Evolutionary conservation across 345 rosid genomes (phyloP), one percentile per base, ranked within the genome.

Genomic region (Heritiera fomes): DNA sequence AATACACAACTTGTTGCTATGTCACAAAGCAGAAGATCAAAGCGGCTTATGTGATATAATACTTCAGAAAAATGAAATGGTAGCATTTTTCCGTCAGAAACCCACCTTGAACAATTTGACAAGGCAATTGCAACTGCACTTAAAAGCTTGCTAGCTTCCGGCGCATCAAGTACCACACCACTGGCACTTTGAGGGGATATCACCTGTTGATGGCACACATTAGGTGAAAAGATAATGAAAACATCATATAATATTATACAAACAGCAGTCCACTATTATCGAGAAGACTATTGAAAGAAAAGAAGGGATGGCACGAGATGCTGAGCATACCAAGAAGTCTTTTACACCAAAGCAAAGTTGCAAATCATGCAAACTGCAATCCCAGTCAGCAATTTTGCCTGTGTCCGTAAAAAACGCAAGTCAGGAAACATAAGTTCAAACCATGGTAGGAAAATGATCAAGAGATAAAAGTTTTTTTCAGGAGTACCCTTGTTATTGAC

Each of bases 141-240:
- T 82, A 94, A 84, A 79, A 94, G 95, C 90, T 94, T 97, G 89
- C 92, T 89, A 59, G 97, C 93, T 87, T 97, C 98, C 7, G 94
- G 97, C 65, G 93, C 82, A 91, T 94, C 93, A 79, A 94, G 97
- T 83, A 96, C 88, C 80, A 96, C 98, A 52, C 98, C 98, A 11
- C 98, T 96, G 78, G 95, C 99, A 91, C 98, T 94, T 82, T 90
- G 98, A 81, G 98, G 96, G 78, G 92, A 92, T 83, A 94, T 93
- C 50, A 94, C 89, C 99, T 94, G 84, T 79, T 50, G 66, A 77
- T 38, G 79, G 63, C 73, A 73, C 75, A 83, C 9, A 75, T 32
- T 53, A 76, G 7, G 49, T 53, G 60, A 23, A 17, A 82, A 76
- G 60, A 52, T 32, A 49, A 72, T 10, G 20, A 75, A 30, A 83